A percentile compares a stretch with the other conserved stretches of the same genome.
phyloP scores from a whole-genome alignment of 2,329 filamentous ascomycete species.

The Xylogone sp. region DNA sequence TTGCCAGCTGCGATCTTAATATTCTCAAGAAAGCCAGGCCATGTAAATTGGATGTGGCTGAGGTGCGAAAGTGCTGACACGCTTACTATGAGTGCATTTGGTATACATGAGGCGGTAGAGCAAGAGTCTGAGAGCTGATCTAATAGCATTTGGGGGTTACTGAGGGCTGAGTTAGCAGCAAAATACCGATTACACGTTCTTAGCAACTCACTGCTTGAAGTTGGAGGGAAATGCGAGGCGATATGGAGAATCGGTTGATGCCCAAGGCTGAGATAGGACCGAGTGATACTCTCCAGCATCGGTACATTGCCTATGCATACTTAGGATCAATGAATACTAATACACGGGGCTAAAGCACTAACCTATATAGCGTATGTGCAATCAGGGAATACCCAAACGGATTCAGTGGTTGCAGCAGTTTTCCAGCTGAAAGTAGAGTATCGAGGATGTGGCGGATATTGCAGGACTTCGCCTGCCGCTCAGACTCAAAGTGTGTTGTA shows the following conservation, averaged over 20 bases:
- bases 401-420: conserved; percentile 10
- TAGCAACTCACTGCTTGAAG: conserved; percentile 10
- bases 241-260: conserved; percentile 8
- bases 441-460: conserved; percentile 10
- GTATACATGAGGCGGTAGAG: conserved; percentile 10
- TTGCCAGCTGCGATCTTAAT: conserved; percentile 13
- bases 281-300: conserved; percentile 10
- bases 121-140: conserved; percentile 11
- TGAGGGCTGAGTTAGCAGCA: conserved; percentile 1
- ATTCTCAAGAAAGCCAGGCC: conserved; percentile 12
- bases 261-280: conserved; percentile 7
- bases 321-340: not conserved
- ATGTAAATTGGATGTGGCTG: conserved; percentile 13
- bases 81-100: conserved; percentile 11
- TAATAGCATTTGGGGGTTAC: conserved; percentile 11
- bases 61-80: conserved; percentile 13
- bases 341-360: not conserved
- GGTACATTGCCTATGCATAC: conserved; percentile 5
- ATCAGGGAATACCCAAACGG: conserved; percentile 11
- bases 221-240: conserved; percentile 9
- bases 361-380: conserved; percentile 10
- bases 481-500: conserved; percentile 4
- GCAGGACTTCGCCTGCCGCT: conserved; percentile 3
- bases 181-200: not conserved
- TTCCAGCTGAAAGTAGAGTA: conserved; percentile 9